phyloP scores from a whole-genome alignment of 73 alveolate species.

The Diophrys sp. region DNA sequence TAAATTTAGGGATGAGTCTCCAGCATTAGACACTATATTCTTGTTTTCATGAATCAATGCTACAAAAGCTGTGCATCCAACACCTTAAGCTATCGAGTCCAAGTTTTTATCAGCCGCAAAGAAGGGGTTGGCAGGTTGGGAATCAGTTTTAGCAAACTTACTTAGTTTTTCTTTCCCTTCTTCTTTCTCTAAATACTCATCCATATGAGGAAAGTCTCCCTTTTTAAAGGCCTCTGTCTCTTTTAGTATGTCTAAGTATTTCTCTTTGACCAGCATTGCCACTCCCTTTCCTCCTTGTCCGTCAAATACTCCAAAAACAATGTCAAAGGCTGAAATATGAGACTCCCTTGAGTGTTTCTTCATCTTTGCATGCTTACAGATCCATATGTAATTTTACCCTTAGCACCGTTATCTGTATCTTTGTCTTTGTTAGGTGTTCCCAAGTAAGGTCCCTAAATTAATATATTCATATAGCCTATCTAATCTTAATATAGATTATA shows the following conservation, averaged over 20 bases:
- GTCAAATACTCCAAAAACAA: slow-evolving; percentile 76
- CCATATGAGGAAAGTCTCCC: slow-evolving; percentile 34
- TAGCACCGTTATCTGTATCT: slow-evolving; percentile 66
- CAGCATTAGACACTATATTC: slow-evolving; percentile 70
- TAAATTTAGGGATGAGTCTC: too few species aligned
- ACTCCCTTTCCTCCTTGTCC: slow-evolving; percentile 92
- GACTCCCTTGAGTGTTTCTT: slow-evolving; percentile 70
- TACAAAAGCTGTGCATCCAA: slow-evolving; percentile 88
- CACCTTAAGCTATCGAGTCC: slow-evolving; percentile 23
- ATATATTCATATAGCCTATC: too few species aligned
- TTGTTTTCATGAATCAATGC: slow-evolving; percentile 69
- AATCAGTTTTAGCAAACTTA: not conserved
- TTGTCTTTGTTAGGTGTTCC: slow-evolving; percentile 75
- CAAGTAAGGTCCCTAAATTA: slow-evolving; percentile 89
- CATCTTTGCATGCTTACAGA: slow-evolving; percentile 78
- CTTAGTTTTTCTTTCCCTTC: slow-evolving; percentile 11
- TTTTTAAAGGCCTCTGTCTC: slow-evolving; percentile 10
- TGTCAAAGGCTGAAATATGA: slow-evolving; percentile 33
- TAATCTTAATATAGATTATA: too few species aligned
- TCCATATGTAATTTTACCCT: slow-evolving; percentile 52
- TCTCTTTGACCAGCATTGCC: slow-evolving; percentile 67
- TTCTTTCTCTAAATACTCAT: not conserved
- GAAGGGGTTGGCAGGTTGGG: not conserved
- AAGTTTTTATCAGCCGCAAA: slow-evolving; percentile 71
- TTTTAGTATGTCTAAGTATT: slow-evolving; percentile 56